These are phyloP conservation scores for Zoysia japonica DNA, from an alignment of 176 grass and related monocot species.

Conservation along the genomic window DNA sequence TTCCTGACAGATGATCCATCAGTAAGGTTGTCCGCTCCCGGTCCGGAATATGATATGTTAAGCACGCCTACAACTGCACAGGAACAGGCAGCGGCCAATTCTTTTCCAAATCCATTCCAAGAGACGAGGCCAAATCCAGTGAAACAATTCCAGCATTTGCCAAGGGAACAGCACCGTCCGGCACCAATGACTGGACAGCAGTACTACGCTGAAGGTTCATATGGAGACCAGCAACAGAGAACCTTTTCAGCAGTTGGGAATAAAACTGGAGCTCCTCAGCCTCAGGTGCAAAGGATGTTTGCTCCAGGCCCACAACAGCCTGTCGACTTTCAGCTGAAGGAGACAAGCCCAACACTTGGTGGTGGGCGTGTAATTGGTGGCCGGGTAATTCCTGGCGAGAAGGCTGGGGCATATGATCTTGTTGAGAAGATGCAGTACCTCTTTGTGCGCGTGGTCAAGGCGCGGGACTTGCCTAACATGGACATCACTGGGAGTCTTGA, in stretches of 20 bases:
- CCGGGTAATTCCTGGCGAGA: conserved; percentile 64
- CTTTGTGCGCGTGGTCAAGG: conserved; percentile 91
- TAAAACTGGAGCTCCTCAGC: conserved; percentile 37
- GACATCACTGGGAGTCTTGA: conserved; percentile 90
- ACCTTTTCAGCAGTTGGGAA: conserved; percentile 35
- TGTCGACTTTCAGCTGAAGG: conserved; percentile 77
- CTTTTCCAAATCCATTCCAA: conserved; percentile 47
- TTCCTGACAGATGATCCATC: conserved; percentile 85
- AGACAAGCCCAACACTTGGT: conserved; percentile 83
- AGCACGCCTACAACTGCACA: conserved; percentile 53
- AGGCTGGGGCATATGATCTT: conserved; percentile 80
- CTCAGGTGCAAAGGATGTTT: conserved; percentile 59
- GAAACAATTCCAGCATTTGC: conserved; percentile 69
- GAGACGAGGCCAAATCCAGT: conserved; percentile 47
- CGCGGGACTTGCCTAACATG: conserved; percentile 69
- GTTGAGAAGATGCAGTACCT: conserved; percentile 97
- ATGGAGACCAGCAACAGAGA: conserved; percentile 46
- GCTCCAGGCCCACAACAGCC: conserved; percentile 63
- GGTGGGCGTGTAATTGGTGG: conserved; percentile 82
- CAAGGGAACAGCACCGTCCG: conserved; percentile 52
- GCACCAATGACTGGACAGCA: conserved; percentile 33
- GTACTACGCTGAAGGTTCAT: conserved; percentile 35
- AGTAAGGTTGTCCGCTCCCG: conserved; percentile 53
- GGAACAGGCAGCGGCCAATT: conserved; percentile 38
- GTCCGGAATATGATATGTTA: conserved; percentile 48